phyloP scores from a whole-genome alignment of 306 rosid genomes.

The Cucumis melo region DNA sequence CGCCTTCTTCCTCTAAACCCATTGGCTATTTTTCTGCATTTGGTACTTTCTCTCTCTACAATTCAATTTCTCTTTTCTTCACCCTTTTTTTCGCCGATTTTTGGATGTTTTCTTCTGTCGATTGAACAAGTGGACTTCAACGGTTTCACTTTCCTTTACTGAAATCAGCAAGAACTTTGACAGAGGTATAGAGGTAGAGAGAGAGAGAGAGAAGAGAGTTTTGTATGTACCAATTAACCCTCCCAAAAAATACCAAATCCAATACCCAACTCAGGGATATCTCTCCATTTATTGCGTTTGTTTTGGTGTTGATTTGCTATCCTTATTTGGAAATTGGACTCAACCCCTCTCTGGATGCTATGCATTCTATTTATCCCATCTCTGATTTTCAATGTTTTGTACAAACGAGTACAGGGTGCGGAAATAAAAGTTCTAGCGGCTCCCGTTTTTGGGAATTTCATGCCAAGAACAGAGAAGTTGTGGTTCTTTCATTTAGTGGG shows the following conservation, averaged over 20 bases:
- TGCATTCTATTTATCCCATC: slow-evolving; percentile 6
- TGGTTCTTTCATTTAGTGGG: neutral
- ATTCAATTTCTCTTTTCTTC: neutral
- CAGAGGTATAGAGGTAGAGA: neutral
- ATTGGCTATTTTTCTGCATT: neutral
- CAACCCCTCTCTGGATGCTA: neutral
- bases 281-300: slow-evolving; percentile 8
- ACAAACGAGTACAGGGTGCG: neutral
- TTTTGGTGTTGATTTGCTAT: slow-evolving; percentile 11
- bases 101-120: neutral
- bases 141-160: neutral
- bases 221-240: neutral
- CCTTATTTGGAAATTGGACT: slow-evolving; percentile 7
- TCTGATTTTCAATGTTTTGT: neutral
- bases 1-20: neutral
- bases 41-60: neutral
- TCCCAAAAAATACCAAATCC: neutral
- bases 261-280: slow-evolving; percentile 7
- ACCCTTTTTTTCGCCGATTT: neutral
- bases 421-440: neutral
- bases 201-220: neutral
- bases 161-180: neutral
- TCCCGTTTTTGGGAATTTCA: slow-evolving; percentile 1
- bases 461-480: neutral
- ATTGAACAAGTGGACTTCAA: neutral